Conservation (phyloP, 257 asterid genomes). For the Misopates orontium region DNA sequence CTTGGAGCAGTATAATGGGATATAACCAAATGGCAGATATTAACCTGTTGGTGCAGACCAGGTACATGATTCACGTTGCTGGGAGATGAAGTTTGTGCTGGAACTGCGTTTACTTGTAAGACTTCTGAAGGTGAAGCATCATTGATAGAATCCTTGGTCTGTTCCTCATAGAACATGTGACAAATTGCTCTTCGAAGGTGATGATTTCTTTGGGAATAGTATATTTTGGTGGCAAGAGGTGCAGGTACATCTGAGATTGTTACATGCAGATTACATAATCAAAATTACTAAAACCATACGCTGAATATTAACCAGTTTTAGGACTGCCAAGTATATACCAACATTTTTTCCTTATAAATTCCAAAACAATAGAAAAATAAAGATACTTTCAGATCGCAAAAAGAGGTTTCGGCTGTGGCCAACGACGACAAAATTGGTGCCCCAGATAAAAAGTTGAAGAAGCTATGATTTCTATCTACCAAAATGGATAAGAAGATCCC, state of each 20-base stretch:
- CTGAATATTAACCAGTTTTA: conserved; percentile 14
- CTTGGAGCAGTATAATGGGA: conserved; percentile 21
- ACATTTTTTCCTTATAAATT: background rate
- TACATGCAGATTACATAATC: conserved; percentile 26
- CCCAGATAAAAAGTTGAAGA: background rate
- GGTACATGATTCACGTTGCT: conserved; percentile 41
- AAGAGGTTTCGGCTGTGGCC: background rate
- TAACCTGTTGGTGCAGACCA: conserved; percentile 51
- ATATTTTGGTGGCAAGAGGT: conserved; percentile 89
- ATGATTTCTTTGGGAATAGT: conserved; percentile 67
- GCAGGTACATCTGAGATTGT: conserved; percentile 64
- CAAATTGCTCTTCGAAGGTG: conserved; percentile 63
- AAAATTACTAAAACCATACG: conserved; percentile 21
- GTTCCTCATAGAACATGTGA: conserved; percentile 54
- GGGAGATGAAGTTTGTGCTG: conserved; percentile 37
- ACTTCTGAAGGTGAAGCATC: conserved; percentile 37
- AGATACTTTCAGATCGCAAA: conserved; percentile 19
- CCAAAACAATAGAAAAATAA: background rate
- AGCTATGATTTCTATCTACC: conserved; percentile 12
- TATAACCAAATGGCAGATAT: conserved; percentile 31
- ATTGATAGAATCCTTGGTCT: conserved; percentile 39
- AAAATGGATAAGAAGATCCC: conserved; percentile 13
- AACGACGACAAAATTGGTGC: conserved; percentile 13
- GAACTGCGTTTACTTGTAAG: conserved; percentile 42
- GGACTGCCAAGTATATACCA: conserved; percentile 5